Evolutionary conservation across 768 basidiomycete genomes (phyloP).

Genomic region (Podaxis pistillaris): DNA sequence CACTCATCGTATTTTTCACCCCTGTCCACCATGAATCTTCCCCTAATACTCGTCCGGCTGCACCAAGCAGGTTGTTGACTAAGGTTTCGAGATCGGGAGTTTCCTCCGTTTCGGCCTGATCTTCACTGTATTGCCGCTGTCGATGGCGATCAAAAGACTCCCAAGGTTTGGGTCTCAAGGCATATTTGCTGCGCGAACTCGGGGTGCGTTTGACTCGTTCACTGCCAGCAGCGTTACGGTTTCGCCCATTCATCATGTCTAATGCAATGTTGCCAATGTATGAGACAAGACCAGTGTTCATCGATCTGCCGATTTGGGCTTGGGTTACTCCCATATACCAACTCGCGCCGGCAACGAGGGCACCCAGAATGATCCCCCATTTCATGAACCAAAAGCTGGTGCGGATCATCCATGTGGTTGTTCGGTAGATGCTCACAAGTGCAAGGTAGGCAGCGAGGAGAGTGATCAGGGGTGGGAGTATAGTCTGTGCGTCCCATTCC

Average conservation of each 20-base stretch:
- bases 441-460: constrained; percentile 74
- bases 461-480: constrained; percentile 74
- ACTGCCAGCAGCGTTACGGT: constrained; percentile 26
- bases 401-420: constrained; percentile 72
- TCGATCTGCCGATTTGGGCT: not conserved
- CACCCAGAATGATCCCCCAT: constrained; percentile 65
- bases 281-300: not conserved
- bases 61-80: constrained; percentile 41
- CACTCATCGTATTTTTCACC: not conserved
- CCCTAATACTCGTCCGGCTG: constrained; percentile 25
- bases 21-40: constrained; percentile 16
- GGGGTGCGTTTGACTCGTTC: constrained; percentile 21
- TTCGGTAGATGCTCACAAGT: constrained; percentile 74
- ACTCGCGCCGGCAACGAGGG: constrained; percentile 50
- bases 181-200: constrained; percentile 14
- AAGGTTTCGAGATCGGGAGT: constrained; percentile 37
- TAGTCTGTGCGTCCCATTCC: constrained; percentile 64
- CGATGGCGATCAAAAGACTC: constrained; percentile 62
- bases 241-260: constrained; percentile 36
- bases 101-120: constrained; percentile 24
- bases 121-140: constrained; percentile 49
- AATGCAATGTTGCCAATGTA: constrained; percentile 1
- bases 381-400: constrained; percentile 69
- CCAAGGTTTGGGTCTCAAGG: constrained; percentile 49
- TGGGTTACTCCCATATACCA: constrained; percentile 32